Conservation (phyloP, 257 asterid species). For the Leonotis leonurus region DNA sequence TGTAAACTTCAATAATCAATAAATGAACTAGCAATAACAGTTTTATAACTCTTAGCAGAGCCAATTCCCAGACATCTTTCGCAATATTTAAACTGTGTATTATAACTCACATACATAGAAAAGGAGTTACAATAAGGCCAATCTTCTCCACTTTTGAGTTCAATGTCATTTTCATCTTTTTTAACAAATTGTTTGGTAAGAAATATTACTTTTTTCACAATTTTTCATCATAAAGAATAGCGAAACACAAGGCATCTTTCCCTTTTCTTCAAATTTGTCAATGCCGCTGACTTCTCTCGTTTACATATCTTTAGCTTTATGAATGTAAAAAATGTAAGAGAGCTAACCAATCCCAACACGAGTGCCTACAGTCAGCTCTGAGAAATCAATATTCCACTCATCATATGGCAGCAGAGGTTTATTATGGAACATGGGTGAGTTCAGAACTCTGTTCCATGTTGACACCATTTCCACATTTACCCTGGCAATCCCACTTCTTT, state of each 20-base stretch:
- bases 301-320: slow-evolving; percentile 1
- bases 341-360: slow-evolving; percentile 94
- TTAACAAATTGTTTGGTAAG: neutral
- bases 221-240: neutral
- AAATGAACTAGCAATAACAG: slow-evolving; percentile 7
- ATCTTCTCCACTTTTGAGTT: neutral
- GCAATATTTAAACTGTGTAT: neutral
- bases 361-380: slow-evolving; percentile 80
- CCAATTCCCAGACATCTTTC: slow-evolving; percentile 2
- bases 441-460: slow-evolving; percentile 83
- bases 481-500: slow-evolving; percentile 26
- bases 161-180: neutral
- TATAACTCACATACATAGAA: neutral
- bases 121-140: neutral
- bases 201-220: neutral
- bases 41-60: neutral
- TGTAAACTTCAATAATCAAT: neutral
- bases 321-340: slow-evolving; percentile 1
- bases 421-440: slow-evolving; percentile 69
- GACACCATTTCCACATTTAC: slow-evolving; percentile 58
- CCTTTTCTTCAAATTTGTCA: neutral
- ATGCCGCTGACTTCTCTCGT: slow-evolving; percentile 1
- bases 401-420: slow-evolving; percentile 77
- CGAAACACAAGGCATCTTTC: neutral
- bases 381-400: slow-evolving; percentile 92